These are phyloP conservation scores for Penicillium daleae DNA, from an alignment of 495 filamentous ascomycete genomes.

Conservation along the genomic window DNA sequence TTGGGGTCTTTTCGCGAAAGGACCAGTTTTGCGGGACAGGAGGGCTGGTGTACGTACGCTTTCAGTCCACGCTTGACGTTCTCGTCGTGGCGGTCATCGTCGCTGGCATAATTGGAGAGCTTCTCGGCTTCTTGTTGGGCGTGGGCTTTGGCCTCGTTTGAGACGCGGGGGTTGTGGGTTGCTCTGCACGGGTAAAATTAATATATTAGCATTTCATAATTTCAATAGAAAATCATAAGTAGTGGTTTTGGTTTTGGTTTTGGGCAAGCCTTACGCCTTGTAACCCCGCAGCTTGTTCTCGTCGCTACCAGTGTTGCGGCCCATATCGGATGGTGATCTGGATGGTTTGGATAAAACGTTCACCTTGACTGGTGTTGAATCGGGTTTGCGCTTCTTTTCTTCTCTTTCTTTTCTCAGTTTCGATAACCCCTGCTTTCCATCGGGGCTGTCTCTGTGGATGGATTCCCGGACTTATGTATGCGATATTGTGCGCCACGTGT, in stretches of 20 bases:
- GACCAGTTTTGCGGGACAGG: not conserved
- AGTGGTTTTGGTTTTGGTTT: not conserved
- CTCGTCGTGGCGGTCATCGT: slow-evolving; percentile 14
- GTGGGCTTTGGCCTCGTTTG: not conserved
- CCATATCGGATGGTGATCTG: slow-evolving; percentile 12
- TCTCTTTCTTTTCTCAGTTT: not conserved
- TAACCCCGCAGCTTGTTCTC: slow-evolving; percentile 27
- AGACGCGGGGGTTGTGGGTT: not conserved
- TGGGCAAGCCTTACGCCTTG: slow-evolving; percentile 19
- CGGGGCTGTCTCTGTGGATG: not conserved
- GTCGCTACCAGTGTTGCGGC: not conserved
- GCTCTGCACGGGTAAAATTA: too few species aligned
- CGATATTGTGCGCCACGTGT: slow-evolving; percentile 14
- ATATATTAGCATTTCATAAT: too few species aligned
- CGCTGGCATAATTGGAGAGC: slow-evolving; percentile 6
- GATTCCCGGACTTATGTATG: not conserved
- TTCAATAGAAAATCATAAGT: too few species aligned
- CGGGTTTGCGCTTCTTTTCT: too few species aligned
- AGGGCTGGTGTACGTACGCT: slow-evolving; percentile 20
- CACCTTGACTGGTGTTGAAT: not conserved
- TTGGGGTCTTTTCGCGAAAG: not conserved
- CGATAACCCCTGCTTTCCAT: not conserved
- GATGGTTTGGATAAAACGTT: slow-evolving; percentile 9
- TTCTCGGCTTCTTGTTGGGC: slow-evolving; percentile 17
- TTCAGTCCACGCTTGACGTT: slow-evolving; percentile 26